Evolutionary conservation across 2,329 filamentous ascomycete species (phyloP).

Genomic region (Arthrinium puccinioides): DNA sequence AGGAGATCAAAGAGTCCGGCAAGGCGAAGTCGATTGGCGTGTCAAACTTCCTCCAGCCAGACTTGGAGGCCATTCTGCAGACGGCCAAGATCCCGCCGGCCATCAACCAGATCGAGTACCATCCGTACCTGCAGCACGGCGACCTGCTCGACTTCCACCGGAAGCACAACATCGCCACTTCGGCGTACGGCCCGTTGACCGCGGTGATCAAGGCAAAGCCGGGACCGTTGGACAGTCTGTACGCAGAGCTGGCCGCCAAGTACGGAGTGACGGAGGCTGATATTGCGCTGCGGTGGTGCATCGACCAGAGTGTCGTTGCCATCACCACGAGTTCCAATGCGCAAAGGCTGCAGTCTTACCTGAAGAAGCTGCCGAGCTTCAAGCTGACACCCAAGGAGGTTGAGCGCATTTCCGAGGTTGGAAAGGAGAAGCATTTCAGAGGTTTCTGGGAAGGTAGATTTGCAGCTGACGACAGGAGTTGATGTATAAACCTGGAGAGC

Average conservation of each 20-base stretch:
- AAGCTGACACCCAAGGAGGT: constrained; percentile 55
- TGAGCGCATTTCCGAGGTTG: constrained; percentile 45
- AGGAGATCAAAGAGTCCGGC: constrained; percentile 60
- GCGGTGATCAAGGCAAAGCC: constrained; percentile 33
- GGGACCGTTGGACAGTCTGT: constrained; percentile 46
- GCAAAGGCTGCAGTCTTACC: constrained; percentile 48
- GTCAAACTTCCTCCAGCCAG: constrained; percentile 59
- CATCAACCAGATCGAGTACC: constrained; percentile 76
- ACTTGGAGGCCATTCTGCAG: constrained; percentile 49
- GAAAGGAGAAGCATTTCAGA: constrained; percentile 53
- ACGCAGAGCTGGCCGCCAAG: constrained; percentile 45
- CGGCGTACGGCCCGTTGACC: constrained; percentile 49
- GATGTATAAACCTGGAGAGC: constrained; percentile 6
- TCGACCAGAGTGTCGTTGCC: constrained; percentile 52
- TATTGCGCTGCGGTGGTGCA: constrained; percentile 50
- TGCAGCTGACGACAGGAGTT: constrained; percentile 41
- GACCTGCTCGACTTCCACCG: constrained; percentile 50
- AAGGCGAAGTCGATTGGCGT: constrained; percentile 67
- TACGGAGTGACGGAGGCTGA: constrained; percentile 50
- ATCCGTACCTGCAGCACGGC: constrained; percentile 66
- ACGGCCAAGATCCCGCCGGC: constrained; percentile 57
- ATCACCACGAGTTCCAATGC: constrained; percentile 55
- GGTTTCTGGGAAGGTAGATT: constrained; percentile 51
- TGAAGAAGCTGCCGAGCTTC: constrained; percentile 43
- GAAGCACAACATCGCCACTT: constrained; percentile 47